These are phyloP conservation scores for Aspergillus neotritici DNA, from an alignment of 2,329 filamentous ascomycete genomes.

Conservation along the genomic window DNA sequence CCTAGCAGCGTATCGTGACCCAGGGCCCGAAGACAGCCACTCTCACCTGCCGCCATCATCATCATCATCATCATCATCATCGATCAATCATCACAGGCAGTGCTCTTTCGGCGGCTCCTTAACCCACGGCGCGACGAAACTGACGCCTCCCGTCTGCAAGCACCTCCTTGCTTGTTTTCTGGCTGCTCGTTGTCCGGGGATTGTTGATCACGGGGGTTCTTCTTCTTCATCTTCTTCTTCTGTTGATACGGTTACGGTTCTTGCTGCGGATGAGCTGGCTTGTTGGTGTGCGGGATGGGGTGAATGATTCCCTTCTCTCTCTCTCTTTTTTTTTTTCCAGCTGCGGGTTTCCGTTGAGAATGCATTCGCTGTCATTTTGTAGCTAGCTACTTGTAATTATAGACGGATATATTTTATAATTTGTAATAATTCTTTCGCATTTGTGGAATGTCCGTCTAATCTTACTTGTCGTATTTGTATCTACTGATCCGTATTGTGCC, in stretches of 20 bases:
- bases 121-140: conserved; percentile 15
- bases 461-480: no score
- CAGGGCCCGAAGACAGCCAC: conserved; percentile 20
- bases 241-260: conserved; percentile 24
- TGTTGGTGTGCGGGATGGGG: conserved; percentile 57
- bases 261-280: conserved; percentile 63
- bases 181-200: conserved; percentile 56
- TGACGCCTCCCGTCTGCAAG: conserved; percentile 60
- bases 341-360: no score
- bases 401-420: neutral
- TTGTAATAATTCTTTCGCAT: neutral
- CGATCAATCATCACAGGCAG: conserved; percentile 5
- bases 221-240: conserved; percentile 35
- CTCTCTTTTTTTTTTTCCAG: neutral
- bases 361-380: no score
- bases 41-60: neutral
- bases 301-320: conserved; percentile 18
- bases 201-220: conserved; percentile 55
- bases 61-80: neutral
- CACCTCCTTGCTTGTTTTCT: conserved; percentile 81
- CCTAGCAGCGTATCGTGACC: conserved; percentile 59
- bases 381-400: neutral
- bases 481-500: no score
- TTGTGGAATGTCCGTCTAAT: no score
- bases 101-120: conserved; percentile 37